Conservation (phyloP, 164 flowering plant genomes). For the Buxus sempervirens region DNA sequence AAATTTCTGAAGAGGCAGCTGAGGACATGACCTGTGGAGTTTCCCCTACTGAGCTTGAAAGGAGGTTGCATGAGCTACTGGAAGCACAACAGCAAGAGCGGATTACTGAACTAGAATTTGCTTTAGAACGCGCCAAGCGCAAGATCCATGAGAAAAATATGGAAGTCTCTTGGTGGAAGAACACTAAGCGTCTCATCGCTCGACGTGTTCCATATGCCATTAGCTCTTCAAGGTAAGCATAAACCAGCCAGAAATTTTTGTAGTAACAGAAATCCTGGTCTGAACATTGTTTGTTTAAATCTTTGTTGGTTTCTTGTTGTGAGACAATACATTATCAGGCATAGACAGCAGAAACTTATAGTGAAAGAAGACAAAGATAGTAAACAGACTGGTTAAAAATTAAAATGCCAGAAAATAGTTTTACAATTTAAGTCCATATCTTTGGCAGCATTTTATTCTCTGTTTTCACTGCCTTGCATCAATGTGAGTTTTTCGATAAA, state of each 20-base stretch:
- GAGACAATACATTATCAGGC: background rate
- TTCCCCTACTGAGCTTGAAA: conserved; percentile 58
- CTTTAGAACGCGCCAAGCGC: conserved; percentile 36
- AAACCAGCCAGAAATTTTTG: background rate
- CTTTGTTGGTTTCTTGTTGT: background rate
- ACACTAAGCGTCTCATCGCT: conserved; percentile 42
- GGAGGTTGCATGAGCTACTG: conserved; percentile 57
- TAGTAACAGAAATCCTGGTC: background rate
- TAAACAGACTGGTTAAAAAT: background rate
- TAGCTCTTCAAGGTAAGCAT: background rate
- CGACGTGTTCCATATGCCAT: conserved; percentile 29
- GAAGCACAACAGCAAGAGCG: conserved; percentile 57
- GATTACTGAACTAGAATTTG: conserved; percentile 62
- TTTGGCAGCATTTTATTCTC: background rate
- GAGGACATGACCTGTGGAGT: conserved; percentile 30
- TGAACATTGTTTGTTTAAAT: background rate
- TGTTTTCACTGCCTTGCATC: background rate
- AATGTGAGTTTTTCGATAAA: background rate
- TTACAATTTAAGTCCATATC: background rate
- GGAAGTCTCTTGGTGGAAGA: conserved; percentile 79
- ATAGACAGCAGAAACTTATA: background rate
- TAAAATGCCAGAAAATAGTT: too few relatives aligned
- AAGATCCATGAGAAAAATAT: conserved; percentile 54
- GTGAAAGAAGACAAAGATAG: background rate
- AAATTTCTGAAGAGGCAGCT: conserved; percentile 20